phyloP scores from a whole-genome alignment of 78 protist species.

The Acrasis kona region DNA sequence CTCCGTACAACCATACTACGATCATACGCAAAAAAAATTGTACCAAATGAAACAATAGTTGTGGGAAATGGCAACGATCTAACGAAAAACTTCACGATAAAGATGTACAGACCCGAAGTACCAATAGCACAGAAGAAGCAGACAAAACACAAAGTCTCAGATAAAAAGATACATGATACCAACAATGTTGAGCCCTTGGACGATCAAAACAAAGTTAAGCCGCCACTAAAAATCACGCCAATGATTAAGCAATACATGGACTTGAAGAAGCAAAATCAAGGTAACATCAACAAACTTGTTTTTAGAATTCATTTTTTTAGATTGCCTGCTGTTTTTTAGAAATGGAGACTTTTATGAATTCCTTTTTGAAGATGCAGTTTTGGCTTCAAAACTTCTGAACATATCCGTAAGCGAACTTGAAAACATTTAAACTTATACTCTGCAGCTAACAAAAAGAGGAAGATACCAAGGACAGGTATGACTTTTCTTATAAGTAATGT shows the following conservation, averaged over 20 bases:
- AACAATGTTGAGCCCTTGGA: no score
- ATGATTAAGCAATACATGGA: constrained; percentile 36
- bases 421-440: not conserved
- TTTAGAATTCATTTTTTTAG: constrained; percentile 1
- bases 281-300: not conserved
- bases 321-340: constrained; percentile 32
- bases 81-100: no score
- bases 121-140: no score
- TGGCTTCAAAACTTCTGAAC: not conserved
- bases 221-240: constrained; percentile 5
- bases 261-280: constrained; percentile 10
- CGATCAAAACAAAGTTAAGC: no score
- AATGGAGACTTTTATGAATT: constrained; percentile 60
- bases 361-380: constrained; percentile 39
- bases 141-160: no score
- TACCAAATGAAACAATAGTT: no score
- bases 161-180: no score
- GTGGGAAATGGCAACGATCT: no score
- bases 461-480: not conserved
- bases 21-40: no score
- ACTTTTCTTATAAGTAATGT: no score
- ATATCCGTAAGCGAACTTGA: not conserved
- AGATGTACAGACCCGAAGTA: no score
- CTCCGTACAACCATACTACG: no score
- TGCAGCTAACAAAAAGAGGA: constrained; percentile 8